Percentiles rank a stretch among this genome's conserved stretches.
Evolutionary conservation across 176 grass and related monocot genomes (phyloP).

Genomic region (Hyparrhenia diplandra): DNA sequence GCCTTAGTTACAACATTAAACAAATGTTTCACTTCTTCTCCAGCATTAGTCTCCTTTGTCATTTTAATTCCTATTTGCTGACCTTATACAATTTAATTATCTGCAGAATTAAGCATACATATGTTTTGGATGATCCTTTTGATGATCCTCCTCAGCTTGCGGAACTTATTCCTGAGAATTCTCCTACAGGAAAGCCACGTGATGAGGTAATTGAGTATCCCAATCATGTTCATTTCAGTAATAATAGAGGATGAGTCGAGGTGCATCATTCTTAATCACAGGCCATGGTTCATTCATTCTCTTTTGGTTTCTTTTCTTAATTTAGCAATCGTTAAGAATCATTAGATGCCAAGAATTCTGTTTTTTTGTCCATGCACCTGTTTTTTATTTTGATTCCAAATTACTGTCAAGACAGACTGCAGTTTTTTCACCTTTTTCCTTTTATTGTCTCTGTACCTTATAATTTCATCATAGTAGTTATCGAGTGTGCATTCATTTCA

Average conservation of each 20-base stretch:
- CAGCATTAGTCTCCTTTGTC: background rate
- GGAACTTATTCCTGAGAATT: constrained; percentile 89
- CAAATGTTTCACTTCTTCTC: background rate
- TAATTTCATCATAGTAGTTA: background rate
- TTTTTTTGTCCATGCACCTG: background rate
- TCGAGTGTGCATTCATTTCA: background rate
- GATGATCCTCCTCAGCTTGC: constrained; percentile 81
- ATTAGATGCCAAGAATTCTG: background rate
- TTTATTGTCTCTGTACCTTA: background rate
- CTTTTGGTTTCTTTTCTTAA: background rate
- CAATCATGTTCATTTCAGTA: background rate
- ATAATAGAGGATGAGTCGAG: background rate
- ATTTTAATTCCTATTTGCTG: background rate
- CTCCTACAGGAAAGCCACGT: constrained; percentile 72
- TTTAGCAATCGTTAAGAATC: background rate
- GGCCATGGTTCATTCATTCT: background rate
- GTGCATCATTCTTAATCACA: background rate
- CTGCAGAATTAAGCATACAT: constrained; percentile 96
- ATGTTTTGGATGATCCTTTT: constrained; percentile 95
- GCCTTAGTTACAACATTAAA: constrained; percentile 7
- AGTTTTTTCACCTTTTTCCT: background rate
- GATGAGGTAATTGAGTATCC: constrained; percentile 60
- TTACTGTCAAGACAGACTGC: background rate
- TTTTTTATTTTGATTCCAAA: background rate
- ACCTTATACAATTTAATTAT: background rate